Evolutionary conservation across 495 filamentous ascomycete genomes (phyloP), one percentile per base, ranked within the genome.

Genomic region (Aspergillus heteromorphus): DNA sequence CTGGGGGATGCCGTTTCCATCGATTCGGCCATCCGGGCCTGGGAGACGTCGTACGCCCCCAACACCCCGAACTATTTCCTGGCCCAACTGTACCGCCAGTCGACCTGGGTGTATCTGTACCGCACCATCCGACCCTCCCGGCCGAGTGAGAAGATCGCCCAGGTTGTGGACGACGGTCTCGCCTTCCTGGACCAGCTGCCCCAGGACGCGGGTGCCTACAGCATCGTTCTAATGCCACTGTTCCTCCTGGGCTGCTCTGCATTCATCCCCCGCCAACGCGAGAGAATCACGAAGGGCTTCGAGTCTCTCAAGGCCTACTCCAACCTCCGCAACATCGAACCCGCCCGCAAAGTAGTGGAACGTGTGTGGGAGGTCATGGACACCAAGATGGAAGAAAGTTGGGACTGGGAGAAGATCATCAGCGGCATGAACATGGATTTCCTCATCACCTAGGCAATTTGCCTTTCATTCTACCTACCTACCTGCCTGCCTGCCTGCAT

Each of bases 361-460:
- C 80, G 80, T 48, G 77, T 96, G 6, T 96, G 91, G 91, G 76
- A 82, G 43, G 73, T 89, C 30, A 96, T 96, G 90, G 87, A 88
- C 55, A 73, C 63, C 4, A 85, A 83, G 13, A 80, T 85, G 23
- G 89, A 91, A 70, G 74, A 80, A 30, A 84, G 81, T 47, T 96
- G 91, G 91, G 91, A 96, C 67, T 95, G 91, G 91, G 89, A 95
- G 64, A 82, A 79, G 41, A 86, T 95, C 49, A 89, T 91, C 40
- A 75, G 79, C 31, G 70, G 79, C 19, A 84, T 91, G 78, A 87
- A 84, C 18, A 84, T 89, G 72, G 89, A 95, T 69, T 95, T 96
- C 67, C 73, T 93, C 42, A 83, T 87, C 55, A 87, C 86, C 57
- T 89, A 41, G 55, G 25, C 11, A 30, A 55, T 41, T 25, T 49